phyloP scores from a whole-genome alignment of 2,329 filamentous ascomycete genomes.

The Fusarium nelsonii region DNA sequence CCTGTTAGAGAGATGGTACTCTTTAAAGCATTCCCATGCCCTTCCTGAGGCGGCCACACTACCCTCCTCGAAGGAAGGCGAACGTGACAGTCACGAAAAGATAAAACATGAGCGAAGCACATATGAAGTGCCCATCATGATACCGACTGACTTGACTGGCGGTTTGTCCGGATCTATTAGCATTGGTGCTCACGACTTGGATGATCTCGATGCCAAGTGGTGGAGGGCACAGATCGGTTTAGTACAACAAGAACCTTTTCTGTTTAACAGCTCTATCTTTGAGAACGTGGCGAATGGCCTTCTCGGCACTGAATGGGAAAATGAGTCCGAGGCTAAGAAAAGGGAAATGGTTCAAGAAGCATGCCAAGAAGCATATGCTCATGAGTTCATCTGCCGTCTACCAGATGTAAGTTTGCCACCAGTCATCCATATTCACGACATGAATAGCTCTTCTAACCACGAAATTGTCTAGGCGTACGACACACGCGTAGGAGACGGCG shows the following conservation, averaged over 20 bases:
- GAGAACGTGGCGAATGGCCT: conserved; percentile 63
- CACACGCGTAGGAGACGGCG: conserved; percentile 65
- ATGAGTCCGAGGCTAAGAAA: conserved; percentile 56
- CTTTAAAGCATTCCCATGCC: conserved; percentile 10
- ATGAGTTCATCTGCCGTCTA: conserved; percentile 64
- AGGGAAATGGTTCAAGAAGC: conserved; percentile 59
- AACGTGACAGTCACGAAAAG: background rate
- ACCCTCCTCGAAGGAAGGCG: background rate
- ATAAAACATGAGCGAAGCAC: conserved; percentile 34
- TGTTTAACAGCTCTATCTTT: conserved; percentile 63
- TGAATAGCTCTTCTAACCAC: background rate
- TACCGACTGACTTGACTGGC: background rate
- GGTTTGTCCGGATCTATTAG: conserved; percentile 16
- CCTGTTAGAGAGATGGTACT: conserved; percentile 75
- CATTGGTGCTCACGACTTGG: conserved; percentile 17
- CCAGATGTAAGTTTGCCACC: conserved; percentile 52
- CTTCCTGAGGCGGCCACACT: conserved; percentile 7
- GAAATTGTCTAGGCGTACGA: conserved; percentile 57
- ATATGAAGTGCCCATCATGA: background rate
- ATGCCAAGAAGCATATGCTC: conserved; percentile 63
- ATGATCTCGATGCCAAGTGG: conserved; percentile 30
- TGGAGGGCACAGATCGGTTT: conserved; percentile 44
- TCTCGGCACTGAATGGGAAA: conserved; percentile 52
- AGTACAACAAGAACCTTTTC: conserved; percentile 67
- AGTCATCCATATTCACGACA: conserved; percentile 35